Conservation (phyloP, 345 rosid genomes). For the Pistacia vera region DNA sequence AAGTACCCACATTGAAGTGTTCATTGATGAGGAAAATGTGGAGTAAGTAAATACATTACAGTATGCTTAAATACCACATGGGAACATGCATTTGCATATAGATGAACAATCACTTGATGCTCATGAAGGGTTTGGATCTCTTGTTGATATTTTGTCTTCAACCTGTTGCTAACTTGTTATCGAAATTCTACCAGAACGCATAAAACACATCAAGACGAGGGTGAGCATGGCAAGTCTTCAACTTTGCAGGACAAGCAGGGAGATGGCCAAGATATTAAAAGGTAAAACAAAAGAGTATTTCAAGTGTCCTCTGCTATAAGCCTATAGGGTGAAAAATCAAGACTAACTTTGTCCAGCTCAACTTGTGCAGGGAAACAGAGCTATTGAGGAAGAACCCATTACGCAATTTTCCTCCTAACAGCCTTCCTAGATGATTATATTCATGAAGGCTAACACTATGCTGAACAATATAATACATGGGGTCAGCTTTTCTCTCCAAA, state of each 20-base stretch:
- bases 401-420: slow-evolving; percentile 72
- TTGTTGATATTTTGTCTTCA: background rate
- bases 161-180: slow-evolving; percentile 1
- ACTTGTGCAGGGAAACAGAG: slow-evolving; percentile 65
- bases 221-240: slow-evolving; percentile 33
- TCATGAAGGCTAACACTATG: background rate
- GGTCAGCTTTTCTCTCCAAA: slow-evolving; percentile 56
- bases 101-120: background rate
- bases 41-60: slow-evolving; percentile 46
- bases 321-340: background rate
- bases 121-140: background rate
- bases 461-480: background rate
- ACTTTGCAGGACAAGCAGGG: slow-evolving; percentile 38
- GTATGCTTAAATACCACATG: background rate
- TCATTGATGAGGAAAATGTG: slow-evolving; percentile 69
- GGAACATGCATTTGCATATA: background rate
- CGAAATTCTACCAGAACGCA: slow-evolving; percentile 25
- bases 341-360: background rate
- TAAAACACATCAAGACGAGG: background rate
- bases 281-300: slow-evolving; percentile 27
- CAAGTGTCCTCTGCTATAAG: background rate
- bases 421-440: slow-evolving; percentile 67
- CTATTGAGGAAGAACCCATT: slow-evolving; percentile 78
- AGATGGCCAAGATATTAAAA: slow-evolving; percentile 46
- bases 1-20: slow-evolving; percentile 68